Evolutionary conservation across 192 early-diverging fungal genomes (phyloP), one percentile per base, ranked within the genome.

Genomic region (Entomortierella beljakovae): DNA sequence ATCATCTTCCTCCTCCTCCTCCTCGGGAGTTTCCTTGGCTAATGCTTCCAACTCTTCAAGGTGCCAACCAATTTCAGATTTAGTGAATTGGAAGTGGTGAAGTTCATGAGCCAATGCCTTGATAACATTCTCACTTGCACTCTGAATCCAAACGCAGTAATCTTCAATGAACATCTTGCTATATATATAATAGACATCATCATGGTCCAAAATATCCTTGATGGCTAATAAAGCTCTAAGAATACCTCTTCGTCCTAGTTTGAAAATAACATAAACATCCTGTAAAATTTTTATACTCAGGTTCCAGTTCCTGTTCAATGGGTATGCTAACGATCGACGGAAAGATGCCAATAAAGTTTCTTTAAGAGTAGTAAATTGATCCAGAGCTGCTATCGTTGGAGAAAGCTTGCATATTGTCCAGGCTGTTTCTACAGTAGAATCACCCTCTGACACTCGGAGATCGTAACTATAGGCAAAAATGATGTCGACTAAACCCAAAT

Each of bases 131-230:
- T 97, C 95, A 60, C 89, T 89, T 25, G 93, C 86, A 48, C 83
- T 86, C 64, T 97, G 96, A 46, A 97, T 85, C 98, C 98, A 99
- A 23, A 94, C 86, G 81, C 96, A 98, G 80, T 99, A 99, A 77
- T 99, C 97, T 73, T 96, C 96, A 20, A 99, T 38, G 79, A 84
- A 97, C 22, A 98, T 81, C 81, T 94, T 92, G 73, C 93, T 90
- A 61, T 98, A 93, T 7, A 97, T 79, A 71, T 96, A 97, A 72
- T 92, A 94, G 0, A 89, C 71, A 64, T 99, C 97, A 61, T 99
- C 92, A 69, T 89, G 85, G 56, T 95, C 92, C 79, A 98, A 85
- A 32, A 96, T 63, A 6, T 87, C 77, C 77, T 95, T 94, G 71
- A 95, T 75, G 13, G 90, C 89, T 57, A 99, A 76, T 32, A 99